A percentile compares a stretch with the other conserved stretches of the same genome.
Conservation (phyloP, 305 asterid species). For the Fraxinus sp. region DNA sequence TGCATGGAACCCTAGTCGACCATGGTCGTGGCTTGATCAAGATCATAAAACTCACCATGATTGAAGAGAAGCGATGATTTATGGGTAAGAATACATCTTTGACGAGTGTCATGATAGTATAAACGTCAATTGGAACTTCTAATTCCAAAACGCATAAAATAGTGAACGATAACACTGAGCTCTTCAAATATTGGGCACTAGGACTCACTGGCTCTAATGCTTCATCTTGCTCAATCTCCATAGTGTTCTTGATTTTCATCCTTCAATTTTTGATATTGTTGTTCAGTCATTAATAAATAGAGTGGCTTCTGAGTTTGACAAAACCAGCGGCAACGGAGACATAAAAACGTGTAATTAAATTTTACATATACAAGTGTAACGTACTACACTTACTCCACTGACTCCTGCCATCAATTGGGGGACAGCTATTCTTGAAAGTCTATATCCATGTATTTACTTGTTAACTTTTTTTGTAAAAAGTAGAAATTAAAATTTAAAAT, state of each 20-base stretch:
- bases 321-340: background rate
- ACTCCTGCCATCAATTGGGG: background rate
- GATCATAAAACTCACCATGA: conserved; percentile 38
- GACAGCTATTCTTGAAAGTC: background rate
- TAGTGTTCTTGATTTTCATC: background rate
- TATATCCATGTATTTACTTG: no score
- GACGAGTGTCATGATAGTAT: conserved; percentile 30
- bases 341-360: background rate
- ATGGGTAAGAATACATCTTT: conserved; percentile 49
- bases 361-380: background rate
- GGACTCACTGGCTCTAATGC: conserved; percentile 57
- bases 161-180: conserved; percentile 50
- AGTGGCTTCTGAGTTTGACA: background rate
- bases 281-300: background rate
- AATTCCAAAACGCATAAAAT: conserved; percentile 52
- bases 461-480: no score
- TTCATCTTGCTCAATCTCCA: conserved; percentile 39
- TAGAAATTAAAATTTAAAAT: background rate
- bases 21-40: background rate
- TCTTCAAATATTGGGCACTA: conserved; percentile 45
- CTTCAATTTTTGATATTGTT: background rate
- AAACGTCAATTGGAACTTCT: conserved; percentile 41
- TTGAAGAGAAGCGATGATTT: conserved; percentile 64
- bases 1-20: background rate
- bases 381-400: background rate